Conservation (phyloP, 345 rosid species). For the Ceriops tagal region DNA sequence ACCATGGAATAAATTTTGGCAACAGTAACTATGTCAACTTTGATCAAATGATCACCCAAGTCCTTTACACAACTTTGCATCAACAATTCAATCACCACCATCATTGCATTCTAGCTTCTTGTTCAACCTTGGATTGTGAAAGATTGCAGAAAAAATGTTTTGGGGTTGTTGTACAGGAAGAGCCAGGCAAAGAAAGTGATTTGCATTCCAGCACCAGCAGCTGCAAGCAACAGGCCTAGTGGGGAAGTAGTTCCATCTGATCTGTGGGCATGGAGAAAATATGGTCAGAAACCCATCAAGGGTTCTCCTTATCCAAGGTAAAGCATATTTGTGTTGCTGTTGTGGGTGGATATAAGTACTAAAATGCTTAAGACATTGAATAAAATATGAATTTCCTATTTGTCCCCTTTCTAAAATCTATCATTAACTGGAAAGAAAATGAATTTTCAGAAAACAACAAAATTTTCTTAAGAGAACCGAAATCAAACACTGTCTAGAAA, state of each 20-base stretch:
- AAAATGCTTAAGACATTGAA: conserved; percentile 10
- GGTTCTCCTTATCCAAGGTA: conserved; percentile 29
- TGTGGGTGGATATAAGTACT: neutral
- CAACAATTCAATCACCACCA: neutral
- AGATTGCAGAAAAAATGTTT: neutral
- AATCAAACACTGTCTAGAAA: neutral
- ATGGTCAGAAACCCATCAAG: conserved; percentile 30
- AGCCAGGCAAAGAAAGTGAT: conserved; percentile 35
- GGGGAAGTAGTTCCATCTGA: conserved; percentile 35
- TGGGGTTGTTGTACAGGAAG: conserved; percentile 11
- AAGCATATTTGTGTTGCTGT: neutral
- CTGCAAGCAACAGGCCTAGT: conserved; percentile 20
- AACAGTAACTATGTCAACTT: neutral
- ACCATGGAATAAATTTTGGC: neutral
- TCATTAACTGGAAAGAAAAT: neutral
- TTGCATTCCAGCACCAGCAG: conserved; percentile 34
- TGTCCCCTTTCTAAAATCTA: neutral
- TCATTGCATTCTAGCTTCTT: neutral
- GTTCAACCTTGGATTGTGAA: conserved; percentile 1
- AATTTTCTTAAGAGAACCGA: neutral
- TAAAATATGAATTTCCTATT: conserved; percentile 4
- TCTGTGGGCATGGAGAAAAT: conserved; percentile 34
- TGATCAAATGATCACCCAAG: too few relatives aligned
- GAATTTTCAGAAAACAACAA: neutral
- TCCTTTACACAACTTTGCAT: too few relatives aligned